phyloP scores from a whole-genome alignment of 225 moss, liverwort and hornwort genomes.

The Antitrichia curtipendula region DNA sequence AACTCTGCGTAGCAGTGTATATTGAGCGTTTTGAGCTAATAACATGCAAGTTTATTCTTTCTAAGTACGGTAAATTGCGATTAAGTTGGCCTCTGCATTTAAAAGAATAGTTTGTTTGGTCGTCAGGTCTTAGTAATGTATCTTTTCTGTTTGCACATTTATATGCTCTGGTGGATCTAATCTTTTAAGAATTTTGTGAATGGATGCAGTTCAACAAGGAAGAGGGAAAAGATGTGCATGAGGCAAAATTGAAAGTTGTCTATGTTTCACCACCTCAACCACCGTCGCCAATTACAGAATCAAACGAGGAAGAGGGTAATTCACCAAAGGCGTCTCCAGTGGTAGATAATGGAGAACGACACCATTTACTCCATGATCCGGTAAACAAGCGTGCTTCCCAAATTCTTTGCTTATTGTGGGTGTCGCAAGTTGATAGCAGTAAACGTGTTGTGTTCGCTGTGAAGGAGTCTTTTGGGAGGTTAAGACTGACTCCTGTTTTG shows the following conservation, averaged over 20 bases:
- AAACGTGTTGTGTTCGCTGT: not conserved
- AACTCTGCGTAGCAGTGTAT: not conserved
- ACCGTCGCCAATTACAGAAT: constrained; percentile 96
- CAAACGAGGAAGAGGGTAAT: constrained; percentile 81
- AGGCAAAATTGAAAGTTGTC: constrained; percentile 85
- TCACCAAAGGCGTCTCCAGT: constrained; percentile 49
- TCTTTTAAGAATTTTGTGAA: not conserved
- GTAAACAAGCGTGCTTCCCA: constrained; percentile 7
- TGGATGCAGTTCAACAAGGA: constrained; percentile 85
- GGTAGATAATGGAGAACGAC: constrained; percentile 79
- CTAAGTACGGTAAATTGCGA: not conserved
- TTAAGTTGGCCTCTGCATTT: no score
- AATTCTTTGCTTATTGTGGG: not conserved
- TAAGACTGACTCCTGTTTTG: not conserved
- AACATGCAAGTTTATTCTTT: not conserved
- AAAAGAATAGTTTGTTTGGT: not conserved
- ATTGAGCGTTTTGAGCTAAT: not conserved
- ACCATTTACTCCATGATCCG: constrained; percentile 41
- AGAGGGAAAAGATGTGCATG: constrained; percentile 67
- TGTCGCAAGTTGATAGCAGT: not conserved
- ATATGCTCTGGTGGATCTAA: not conserved
- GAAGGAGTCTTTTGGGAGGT: not conserved
- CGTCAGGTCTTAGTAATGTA: not conserved
- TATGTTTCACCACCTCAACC: constrained; percentile 97
- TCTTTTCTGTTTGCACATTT: not conserved